Evolutionary conservation across 106 monocot species (phyloP).

Genomic region (Agapanthus africanus): DNA sequence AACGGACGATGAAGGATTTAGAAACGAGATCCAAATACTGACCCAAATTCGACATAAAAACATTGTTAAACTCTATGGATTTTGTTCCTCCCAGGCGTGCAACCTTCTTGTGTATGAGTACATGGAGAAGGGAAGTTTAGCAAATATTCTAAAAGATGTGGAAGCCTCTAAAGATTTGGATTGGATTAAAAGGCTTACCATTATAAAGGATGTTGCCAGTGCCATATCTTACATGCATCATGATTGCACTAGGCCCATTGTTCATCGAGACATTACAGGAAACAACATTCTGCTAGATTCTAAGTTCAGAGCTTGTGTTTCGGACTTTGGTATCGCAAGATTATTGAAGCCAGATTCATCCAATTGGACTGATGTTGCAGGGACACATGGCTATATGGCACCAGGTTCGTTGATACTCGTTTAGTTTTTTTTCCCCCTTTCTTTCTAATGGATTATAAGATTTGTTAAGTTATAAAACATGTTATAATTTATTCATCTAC

Average conservation of each 20-base stretch:
- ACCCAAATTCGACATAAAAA: conserved; percentile 27
- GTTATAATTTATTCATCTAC: too few relatives aligned
- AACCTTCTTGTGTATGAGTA: conserved; percentile 33
- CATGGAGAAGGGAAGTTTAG: conserved; percentile 30
- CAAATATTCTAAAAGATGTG: neutral
- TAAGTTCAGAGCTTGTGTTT: conserved; percentile 21
- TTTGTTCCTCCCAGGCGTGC: conserved; percentile 11
- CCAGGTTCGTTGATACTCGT: conserved; percentile 27
- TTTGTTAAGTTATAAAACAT: too few relatives aligned
- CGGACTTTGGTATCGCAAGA: conserved; percentile 36
- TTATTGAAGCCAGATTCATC: conserved; percentile 31
- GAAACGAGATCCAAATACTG: conserved; percentile 21
- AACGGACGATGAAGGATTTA: neutral
- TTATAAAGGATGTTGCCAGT: conserved; percentile 22
- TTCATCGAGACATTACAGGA: conserved; percentile 33
- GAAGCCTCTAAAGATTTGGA: conserved; percentile 15
- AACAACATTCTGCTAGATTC: conserved; percentile 36
- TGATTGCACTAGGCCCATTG: conserved; percentile 18
- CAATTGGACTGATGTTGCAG: conserved; percentile 27
- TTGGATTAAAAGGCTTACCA: conserved; percentile 19
- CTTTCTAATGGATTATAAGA: too few relatives aligned
- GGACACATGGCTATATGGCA: conserved; percentile 41
- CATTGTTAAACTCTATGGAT: conserved; percentile 33
- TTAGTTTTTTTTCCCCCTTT: too few relatives aligned
- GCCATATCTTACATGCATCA: conserved; percentile 39